Evolutionary conservation across 1,139 yeast genomes (phyloP).

Genomic region (Debaryomycetaceae sp.): DNA sequence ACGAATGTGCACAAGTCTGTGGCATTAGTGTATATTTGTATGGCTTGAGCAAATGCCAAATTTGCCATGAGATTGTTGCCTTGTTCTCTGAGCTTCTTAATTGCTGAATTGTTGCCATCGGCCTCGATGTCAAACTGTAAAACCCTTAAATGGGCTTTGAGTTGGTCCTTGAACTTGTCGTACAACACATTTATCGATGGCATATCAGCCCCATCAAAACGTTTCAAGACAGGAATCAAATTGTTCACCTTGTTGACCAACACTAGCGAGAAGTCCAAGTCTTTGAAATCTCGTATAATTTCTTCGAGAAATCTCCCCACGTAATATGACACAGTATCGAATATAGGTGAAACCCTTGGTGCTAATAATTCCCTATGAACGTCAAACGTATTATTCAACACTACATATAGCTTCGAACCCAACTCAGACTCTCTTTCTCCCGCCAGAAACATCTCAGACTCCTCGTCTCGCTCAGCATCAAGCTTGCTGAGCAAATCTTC

Average conservation of each 20-base stretch:
- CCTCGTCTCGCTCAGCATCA: neutral
- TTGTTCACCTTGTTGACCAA: slow-evolving; percentile 3
- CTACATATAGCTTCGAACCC: slow-evolving; percentile 12
- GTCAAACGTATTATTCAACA: slow-evolving; percentile 14
- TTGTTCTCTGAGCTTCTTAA: slow-evolving; percentile 31
- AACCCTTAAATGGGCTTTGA: slow-evolving; percentile 4
- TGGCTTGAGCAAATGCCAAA: slow-evolving; percentile 40
- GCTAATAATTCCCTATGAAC: slow-evolving; percentile 2
- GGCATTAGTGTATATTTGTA: slow-evolving; percentile 39
- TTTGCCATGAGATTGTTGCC: slow-evolving; percentile 42
- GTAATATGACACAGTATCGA: slow-evolving; percentile 2
- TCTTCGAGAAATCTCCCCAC: slow-evolving; percentile 4
- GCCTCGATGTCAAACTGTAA: slow-evolving; percentile 1
- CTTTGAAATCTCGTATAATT: slow-evolving; percentile 2
- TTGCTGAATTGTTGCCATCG: slow-evolving; percentile 4
- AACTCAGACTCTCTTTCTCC: slow-evolving; percentile 12
- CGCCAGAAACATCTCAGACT: neutral
- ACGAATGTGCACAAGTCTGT: slow-evolving; percentile 18
- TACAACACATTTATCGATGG: slow-evolving; percentile 4
- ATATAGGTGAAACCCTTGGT: neutral
- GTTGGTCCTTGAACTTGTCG: slow-evolving; percentile 4
- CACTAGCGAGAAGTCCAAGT: slow-evolving; percentile 2
- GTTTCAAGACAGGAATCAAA: neutral
- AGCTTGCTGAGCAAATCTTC: neutral
- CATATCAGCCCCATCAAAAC: neutral